Percentiles rank a stretch among this genome's conserved stretches.
These are phyloP conservation scores for Pistacia atlantica DNA, from an alignment of 345 rosid species.

Conservation along the genomic window DNA sequence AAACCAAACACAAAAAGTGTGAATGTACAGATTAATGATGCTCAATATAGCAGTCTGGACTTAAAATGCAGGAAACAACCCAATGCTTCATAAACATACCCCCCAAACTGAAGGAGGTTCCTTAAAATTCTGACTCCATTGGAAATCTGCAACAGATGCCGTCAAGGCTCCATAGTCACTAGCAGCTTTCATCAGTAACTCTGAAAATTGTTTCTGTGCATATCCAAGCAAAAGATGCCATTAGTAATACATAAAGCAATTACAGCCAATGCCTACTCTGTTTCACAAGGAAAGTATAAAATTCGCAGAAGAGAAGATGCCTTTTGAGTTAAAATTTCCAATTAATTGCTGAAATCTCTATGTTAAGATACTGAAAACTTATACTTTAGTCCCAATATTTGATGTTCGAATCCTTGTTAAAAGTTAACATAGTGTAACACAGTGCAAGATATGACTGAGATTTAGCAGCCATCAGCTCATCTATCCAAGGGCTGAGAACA, in stretches of 20 bases:
- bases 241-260: background rate
- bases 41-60: background rate
- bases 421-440: background rate
- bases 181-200: constrained; percentile 94
- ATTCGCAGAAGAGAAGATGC: background rate
- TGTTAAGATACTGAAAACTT: background rate
- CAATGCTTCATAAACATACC: constrained; percentile 49
- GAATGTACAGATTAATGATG: background rate
- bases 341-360: background rate
- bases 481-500: background rate
- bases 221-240: constrained; percentile 21
- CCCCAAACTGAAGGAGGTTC: constrained; percentile 99
- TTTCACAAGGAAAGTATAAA: background rate
- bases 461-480: background rate
- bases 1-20: background rate
- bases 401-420: background rate
- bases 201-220: constrained; percentile 94
- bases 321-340: background rate
- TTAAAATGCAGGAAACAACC: background rate
- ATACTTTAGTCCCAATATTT: background rate
- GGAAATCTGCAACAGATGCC: constrained; percentile 87
- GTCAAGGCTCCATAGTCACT: constrained; percentile 96
- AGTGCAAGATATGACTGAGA: background rate
- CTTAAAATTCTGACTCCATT: constrained; percentile 97
- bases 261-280: background rate